Conservation (phyloP, 805 yeast species). For the Diddensiella caesifluorescens region DNA sequence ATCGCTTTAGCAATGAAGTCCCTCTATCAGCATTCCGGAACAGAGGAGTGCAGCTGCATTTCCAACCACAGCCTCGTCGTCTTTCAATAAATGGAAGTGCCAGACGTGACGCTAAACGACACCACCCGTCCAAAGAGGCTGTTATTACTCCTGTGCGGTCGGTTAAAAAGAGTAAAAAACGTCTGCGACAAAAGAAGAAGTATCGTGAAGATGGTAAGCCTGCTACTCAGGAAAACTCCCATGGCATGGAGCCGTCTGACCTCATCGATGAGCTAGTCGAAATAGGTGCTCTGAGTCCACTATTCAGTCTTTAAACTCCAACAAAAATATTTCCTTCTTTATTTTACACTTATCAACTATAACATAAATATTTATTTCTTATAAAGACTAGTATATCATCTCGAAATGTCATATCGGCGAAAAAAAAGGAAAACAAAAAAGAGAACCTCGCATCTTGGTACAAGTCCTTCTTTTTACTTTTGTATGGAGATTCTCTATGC, state of each 20-base stretch:
- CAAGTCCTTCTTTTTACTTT: too few relatives aligned
- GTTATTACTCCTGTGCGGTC: conserved; percentile 30
- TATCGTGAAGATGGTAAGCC: conserved; percentile 11
- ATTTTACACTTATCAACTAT: too few relatives aligned
- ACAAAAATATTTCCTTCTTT: too few relatives aligned
- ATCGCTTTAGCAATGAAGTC: conserved; percentile 43
- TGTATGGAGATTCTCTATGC: too few relatives aligned
- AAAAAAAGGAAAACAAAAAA: too few relatives aligned
- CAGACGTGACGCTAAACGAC: conserved; percentile 9
- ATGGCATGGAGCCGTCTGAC: conserved; percentile 23
- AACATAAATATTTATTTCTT: too few relatives aligned
- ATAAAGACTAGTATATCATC: too few relatives aligned
- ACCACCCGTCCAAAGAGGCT: conserved; percentile 19
- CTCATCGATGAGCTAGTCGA: conserved; percentile 34
- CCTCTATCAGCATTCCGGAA: conserved; percentile 91
- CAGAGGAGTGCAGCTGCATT: conserved; percentile 44
- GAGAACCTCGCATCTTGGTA: too few relatives aligned
- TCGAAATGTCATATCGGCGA: too few relatives aligned
- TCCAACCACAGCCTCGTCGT: conserved; percentile 21
- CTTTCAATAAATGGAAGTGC: conserved; percentile 15
- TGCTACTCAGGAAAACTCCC: conserved; percentile 6
- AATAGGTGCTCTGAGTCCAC: conserved; percentile 33
- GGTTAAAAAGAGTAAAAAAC: conserved; percentile 18
- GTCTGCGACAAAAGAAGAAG: conserved; percentile 16
- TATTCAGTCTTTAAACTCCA: conserved; percentile 25